A percentile compares a stretch with the other conserved stretches of the same genome.
phyloP scores from a whole-genome alignment of 768 basidiomycete species.

The Phaeotremella fagi region DNA sequence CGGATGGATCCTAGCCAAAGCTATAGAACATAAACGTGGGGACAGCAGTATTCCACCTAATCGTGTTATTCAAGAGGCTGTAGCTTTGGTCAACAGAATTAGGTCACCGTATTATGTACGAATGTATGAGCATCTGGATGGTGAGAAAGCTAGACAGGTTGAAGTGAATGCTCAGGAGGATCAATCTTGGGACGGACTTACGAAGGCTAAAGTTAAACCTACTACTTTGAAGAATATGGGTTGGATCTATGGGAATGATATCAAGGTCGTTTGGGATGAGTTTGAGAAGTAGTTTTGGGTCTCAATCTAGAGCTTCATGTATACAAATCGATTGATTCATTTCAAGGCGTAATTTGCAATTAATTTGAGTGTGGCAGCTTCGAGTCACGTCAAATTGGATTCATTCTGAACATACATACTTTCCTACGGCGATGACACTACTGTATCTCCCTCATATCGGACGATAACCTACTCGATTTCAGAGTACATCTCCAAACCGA shows the following conservation, averaged over 20 bases:
- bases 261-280: background rate
- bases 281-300: background rate
- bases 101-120: constrained; percentile 25
- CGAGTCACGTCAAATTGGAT: too few species aligned
- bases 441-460: too few species aligned
- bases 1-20: constrained; percentile 19
- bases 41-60: background rate
- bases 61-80: constrained; percentile 5
- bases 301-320: too few species aligned
- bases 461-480: too few species aligned
- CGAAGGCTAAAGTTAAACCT: background rate
- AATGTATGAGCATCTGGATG: background rate
- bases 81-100: constrained; percentile 16
- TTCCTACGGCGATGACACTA: too few species aligned
- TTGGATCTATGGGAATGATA: background rate
- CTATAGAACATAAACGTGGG: background rate
- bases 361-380: too few species aligned
- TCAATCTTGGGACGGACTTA: background rate
- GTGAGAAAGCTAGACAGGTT: background rate
- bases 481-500: too few species aligned
- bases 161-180: background rate
- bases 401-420: too few species aligned
- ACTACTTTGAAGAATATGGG: background rate
- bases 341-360: too few species aligned
- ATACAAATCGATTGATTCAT: too few species aligned